phyloP scores from a whole-genome alignment of 768 basidiomycete genomes.

The Porphyrellus cyaneotinctus region DNA sequence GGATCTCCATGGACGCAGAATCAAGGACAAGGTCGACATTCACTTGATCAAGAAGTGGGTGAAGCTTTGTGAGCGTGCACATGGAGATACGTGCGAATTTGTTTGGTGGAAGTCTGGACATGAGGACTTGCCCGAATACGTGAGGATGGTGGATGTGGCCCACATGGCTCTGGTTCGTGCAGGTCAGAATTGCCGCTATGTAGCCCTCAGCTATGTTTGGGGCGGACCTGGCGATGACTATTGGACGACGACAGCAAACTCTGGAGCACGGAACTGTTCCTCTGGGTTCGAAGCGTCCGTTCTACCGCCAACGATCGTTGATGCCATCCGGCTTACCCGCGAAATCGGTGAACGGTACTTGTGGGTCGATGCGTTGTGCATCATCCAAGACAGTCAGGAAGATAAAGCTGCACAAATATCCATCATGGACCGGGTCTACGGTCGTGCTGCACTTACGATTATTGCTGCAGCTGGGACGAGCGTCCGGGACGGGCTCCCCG shows the following conservation, averaged over 20 bases:
- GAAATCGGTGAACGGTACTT: constrained; percentile 20
- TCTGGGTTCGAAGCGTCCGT: background rate
- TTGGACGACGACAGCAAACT: constrained; percentile 7
- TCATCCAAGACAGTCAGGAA: constrained; percentile 20
- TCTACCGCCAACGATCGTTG: constrained; percentile 14
- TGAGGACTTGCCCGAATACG: constrained; percentile 6
- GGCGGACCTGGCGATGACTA: constrained; percentile 6
- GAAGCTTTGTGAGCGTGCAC: constrained; percentile 12
- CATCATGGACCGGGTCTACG: constrained; percentile 19
- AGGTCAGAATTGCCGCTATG: constrained; percentile 7
- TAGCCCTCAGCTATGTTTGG: constrained; percentile 20
- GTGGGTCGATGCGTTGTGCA: constrained; percentile 25
- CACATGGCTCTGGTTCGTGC: constrained; percentile 10
- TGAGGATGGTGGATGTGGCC: constrained; percentile 15
- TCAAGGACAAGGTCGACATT: constrained; percentile 7
- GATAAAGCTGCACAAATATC: constrained; percentile 18
- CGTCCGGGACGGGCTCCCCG: constrained; percentile 11
- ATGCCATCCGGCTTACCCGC: constrained; percentile 18
- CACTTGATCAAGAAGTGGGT: constrained; percentile 16
- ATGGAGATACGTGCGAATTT: constrained; percentile 11
- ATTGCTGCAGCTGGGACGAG: constrained; percentile 18
- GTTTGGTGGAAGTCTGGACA: constrained; percentile 8
- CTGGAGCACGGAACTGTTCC: background rate
- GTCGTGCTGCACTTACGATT: constrained; percentile 15
- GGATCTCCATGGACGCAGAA: constrained; percentile 21